A percentile compares a stretch with the other conserved stretches of the same genome.
Conservation (phyloP, 129 eudicot genomes). For the Centella asiatica region DNA sequence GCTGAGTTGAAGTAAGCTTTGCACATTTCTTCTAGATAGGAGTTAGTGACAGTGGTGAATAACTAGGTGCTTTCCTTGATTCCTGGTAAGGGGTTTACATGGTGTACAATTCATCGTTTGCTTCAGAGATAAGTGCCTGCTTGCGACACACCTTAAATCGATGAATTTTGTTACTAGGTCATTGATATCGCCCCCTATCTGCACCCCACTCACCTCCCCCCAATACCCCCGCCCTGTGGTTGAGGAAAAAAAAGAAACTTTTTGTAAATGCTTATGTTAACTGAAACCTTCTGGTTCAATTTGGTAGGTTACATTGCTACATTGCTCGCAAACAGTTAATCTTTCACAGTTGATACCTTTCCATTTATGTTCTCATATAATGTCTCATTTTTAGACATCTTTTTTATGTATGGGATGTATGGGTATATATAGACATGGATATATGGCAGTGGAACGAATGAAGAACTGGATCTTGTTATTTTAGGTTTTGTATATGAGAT, state of each 20-base stretch:
- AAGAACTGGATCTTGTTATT: too few relatives aligned
- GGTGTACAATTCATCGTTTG: constrained; percentile 43
- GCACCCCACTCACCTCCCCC: too few relatives aligned
- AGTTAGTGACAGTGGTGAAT: constrained; percentile 44
- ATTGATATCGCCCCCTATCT: constrained; percentile 3
- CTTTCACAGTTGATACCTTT: neutral
- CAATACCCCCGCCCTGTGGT: too few relatives aligned
- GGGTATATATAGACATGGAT: too few relatives aligned
- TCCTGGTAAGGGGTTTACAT: constrained; percentile 24
- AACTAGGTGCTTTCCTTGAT: constrained; percentile 37
- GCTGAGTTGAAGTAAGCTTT: constrained; percentile 13
- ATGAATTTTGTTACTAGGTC: constrained; percentile 36
- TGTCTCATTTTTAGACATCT: neutral
- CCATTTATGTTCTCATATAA: neutral
- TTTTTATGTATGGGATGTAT: too few relatives aligned
- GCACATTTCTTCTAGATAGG: constrained; percentile 25
- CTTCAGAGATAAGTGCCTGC: constrained; percentile 38
- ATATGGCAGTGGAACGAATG: neutral
- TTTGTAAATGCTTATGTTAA: neutral
- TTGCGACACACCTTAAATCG: constrained; percentile 31
- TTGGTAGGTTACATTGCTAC: neutral
- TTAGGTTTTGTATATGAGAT: neutral
- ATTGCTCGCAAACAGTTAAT: neutral
- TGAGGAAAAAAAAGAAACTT: too few relatives aligned
- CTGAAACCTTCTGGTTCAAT: neutral